Evolutionary conservation across 2,329 filamentous ascomycete genomes (phyloP), one percentile per base, ranked within the genome.

Genomic region (Penicillium polonicum): DNA sequence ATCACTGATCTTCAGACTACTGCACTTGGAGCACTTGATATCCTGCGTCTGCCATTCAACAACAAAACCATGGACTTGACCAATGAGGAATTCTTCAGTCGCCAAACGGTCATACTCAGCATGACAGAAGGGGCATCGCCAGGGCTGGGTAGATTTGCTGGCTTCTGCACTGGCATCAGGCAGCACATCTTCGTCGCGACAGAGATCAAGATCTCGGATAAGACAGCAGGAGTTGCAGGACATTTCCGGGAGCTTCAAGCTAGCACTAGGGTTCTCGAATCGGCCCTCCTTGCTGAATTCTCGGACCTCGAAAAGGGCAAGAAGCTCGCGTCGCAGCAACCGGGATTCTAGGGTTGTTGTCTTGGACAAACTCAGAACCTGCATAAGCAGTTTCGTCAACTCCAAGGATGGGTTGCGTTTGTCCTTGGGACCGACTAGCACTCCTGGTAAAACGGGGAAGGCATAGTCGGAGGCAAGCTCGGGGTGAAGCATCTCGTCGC

Each of bases 161-260:
- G 65, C 61, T 35, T 72, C 68, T 4, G 65, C 61, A 10, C 67
- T 69, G 0, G 75, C 52, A 2, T 82, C 79, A 0, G 88, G 87
- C 3, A 94, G 80, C 2, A 97, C 78, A 61, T 91, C 88, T 66
- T 91, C 88, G 69, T 99, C 94, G 6, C 92, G 88, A 74, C 94
- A 99, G 27, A 99, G 82, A 71, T 99, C 94, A 33, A 97, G 81
- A 69, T 97, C 92, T 33, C 91, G 86, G 13, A 90, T 85, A 75
- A 94, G 86, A 45, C 92, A 96, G 79, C 94, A 99, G 71, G 90
- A 90, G 64, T 92, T 87, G 75, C 94, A 99, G 60, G 90, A 90
- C 33, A 97, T 78, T 70, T 93, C 89, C 4, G 82, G 73, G 5
- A 99, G 79, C 63, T 84, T 84, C 4, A 97, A 82, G 44, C 83